Percentiles rank a stretch among this genome's conserved stretches.
phyloP scores from a whole-genome alignment of 768 basidiomycete genomes.

The Leucocoprinus sp. region DNA sequence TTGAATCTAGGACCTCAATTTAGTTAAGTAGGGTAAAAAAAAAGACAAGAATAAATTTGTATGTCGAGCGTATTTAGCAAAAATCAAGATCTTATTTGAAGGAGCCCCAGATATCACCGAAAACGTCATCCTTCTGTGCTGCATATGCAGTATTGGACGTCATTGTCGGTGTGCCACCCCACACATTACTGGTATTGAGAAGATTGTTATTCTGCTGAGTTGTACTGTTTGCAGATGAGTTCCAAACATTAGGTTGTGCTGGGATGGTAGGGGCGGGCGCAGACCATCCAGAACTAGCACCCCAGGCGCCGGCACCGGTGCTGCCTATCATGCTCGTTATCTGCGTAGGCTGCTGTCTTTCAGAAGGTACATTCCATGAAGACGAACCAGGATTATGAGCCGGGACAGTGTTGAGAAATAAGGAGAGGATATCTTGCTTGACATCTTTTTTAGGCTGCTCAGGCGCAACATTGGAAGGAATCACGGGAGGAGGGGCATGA shows the following conservation, averaged over 20 bases:
- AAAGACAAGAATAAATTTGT: background rate
- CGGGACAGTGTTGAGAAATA: constrained; percentile 44
- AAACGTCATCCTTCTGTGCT: constrained; percentile 65
- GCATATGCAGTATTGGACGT: background rate
- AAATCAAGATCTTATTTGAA: constrained; percentile 50
- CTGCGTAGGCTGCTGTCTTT: constrained; percentile 19
- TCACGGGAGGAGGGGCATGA: constrained; percentile 38
- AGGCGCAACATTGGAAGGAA: constrained; percentile 19
- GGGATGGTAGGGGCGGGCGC: constrained; percentile 23
- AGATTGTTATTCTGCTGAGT: constrained; percentile 24
- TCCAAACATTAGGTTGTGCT: constrained; percentile 35
- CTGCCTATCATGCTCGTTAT: constrained; percentile 48
- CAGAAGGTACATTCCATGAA: constrained; percentile 23
- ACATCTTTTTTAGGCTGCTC: constrained; percentile 54
- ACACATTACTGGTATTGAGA: constrained; percentile 50
- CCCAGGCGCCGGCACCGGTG: constrained; percentile 55
- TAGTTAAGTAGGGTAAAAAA: background rate
- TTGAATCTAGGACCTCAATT: constrained; percentile 18
- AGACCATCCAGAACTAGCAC: constrained; percentile 57
- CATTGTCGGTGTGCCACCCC: constrained; percentile 33
- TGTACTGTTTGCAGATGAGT: constrained; percentile 17
- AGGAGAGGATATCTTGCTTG: constrained; percentile 79
- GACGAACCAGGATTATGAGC: constrained; percentile 17
- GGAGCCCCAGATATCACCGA: constrained; percentile 79
- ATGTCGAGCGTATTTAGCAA: background rate